Evolutionary conservation across 208 protist genomes (phyloP), one percentile per base, ranked within the genome.

Genomic region (Porcisia hertigi): DNA sequence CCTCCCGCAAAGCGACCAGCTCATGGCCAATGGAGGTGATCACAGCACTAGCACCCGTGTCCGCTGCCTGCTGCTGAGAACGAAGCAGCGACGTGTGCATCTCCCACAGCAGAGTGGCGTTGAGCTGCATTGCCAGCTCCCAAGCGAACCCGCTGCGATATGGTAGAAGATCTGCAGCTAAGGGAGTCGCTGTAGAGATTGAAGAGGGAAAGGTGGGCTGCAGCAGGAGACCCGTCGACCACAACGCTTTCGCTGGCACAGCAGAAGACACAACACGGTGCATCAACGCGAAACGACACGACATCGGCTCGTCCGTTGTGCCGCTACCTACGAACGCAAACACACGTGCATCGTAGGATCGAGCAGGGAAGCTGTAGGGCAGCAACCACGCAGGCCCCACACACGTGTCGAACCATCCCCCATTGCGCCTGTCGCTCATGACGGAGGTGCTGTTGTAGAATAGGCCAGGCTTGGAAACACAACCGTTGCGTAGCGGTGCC

Each of bases 241-340:
- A 9, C 39, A 82, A 34, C 47, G 66, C 39, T 20, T 8, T 25
- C n/a, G 16, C 20, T 25, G 58, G 41, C 11, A 77, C 67, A 18
- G 72, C 72, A 16, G 71, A 77, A 5, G 77, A 77, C n/a, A 75
- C 64, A 12, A 60, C 77, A 25, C 77, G 77, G 43, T 82, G 72
- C 65, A 74, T 39, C 71, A 82, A 59, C 58, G 57, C 60, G 55
- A 82, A 82, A 41, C 57, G 72, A n/a, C 77, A 82, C 34, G 70
- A 64, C 53, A 49, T 45, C n/a, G 77, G 70, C 3, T 60, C 77
- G 30, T 82, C 57, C 14, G 59, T 59, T n/a, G 66, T 36, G 25
- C 77, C 77, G 45, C 77, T 82, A n/a, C 77, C 77, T 11, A 82
- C 72, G 23, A 82, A 72, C 11, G 59, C 41, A 52, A 77, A 82